Evolutionary conservation across 2,329 filamentous ascomycete genomes (phyloP).

Genomic region (Penicillium palitans): DNA sequence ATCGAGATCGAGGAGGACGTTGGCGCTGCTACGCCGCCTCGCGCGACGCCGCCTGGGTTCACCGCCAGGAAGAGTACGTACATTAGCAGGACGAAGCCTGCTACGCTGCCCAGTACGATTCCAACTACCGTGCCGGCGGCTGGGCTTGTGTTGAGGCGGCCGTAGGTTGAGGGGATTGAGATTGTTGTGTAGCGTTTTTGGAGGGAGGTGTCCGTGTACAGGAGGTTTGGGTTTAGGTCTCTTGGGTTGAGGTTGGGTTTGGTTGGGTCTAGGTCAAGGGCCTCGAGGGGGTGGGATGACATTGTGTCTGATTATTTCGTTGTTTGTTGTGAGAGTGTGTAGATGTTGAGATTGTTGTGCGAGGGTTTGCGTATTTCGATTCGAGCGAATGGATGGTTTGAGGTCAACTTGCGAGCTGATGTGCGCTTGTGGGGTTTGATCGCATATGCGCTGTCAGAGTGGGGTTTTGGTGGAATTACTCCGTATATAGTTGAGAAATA

Average conservation of each 20-base stretch:
- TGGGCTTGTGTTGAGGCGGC: slow-evolving; percentile 54
- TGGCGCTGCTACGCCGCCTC: slow-evolving; percentile 18
- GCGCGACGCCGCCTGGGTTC: slow-evolving; percentile 44
- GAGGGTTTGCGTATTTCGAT: not conserved
- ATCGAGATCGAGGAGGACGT: slow-evolving; percentile 11
- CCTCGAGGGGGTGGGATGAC: not conserved
- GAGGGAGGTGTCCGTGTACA: slow-evolving; percentile 11
- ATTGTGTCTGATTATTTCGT: not conserved
- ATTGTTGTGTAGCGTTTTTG: slow-evolving; percentile 35
- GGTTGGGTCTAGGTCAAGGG: slow-evolving; percentile 1
- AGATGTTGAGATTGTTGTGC: not conserved
- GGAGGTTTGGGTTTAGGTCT: slow-evolving; percentile 9
- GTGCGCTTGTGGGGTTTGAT: not conserved
- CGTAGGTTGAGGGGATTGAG: slow-evolving; percentile 64
- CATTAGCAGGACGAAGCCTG: slow-evolving; percentile 55
- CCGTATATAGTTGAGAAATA: not conserved
- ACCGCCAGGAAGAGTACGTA: slow-evolving; percentile 55
- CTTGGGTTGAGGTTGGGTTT: not conserved
- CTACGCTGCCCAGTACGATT: slow-evolving; percentile 53
- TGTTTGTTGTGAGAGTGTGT: not conserved
- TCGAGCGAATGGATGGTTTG: not conserved
- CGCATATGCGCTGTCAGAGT: not conserved
- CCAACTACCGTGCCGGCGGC: slow-evolving; percentile 59
- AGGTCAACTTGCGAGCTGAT: not conserved
- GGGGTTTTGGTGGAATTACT: not conserved